A percentile compares a stretch with the other conserved stretches of the same genome.
phyloP scores from a whole-genome alignment of 1,284 basidiomycete species.

The Leccinum variabile region DNA sequence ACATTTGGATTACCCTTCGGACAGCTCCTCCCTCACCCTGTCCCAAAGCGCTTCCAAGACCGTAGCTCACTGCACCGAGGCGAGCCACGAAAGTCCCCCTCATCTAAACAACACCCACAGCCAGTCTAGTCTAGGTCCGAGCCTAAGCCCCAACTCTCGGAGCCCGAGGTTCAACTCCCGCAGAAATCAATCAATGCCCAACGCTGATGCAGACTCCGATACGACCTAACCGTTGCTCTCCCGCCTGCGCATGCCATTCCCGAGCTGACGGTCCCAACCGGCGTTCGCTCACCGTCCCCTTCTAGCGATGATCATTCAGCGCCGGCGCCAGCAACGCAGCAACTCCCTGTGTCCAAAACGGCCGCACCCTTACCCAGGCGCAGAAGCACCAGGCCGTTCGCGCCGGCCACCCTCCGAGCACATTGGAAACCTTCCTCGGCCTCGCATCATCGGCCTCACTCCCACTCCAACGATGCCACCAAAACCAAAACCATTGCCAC shows the following conservation, averaged over 20 bases:
- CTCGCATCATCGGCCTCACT: neutral
- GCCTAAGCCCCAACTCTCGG: too few species aligned
- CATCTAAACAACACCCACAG: too few species aligned
- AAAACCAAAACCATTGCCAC: neutral
- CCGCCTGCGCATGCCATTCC: neutral
- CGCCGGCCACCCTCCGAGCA: constrained; percentile 34
- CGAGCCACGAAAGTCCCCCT: too few species aligned
- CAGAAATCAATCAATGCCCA: neutral
- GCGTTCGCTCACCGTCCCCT: neutral
- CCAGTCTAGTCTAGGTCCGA: too few species aligned
- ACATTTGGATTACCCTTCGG: too few species aligned
- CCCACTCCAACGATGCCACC: neutral
- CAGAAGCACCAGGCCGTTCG: constrained; percentile 17
- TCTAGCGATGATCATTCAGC: neutral
- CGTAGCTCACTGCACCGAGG: too few species aligned
- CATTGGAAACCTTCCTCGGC: neutral
- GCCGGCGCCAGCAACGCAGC: neutral
- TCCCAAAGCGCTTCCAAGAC: too few species aligned
- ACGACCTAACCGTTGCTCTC: neutral
- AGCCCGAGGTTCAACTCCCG: too few species aligned
- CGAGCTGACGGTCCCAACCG: neutral
- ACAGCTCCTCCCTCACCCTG: too few species aligned
- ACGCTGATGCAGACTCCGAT: neutral
- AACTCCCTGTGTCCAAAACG: neutral
- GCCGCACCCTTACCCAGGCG: constrained; percentile 15